Evolutionary conservation across 805 yeast genomes (phyloP), one percentile per base, ranked within the genome.

Genomic region (Ogataea sp.): DNA sequence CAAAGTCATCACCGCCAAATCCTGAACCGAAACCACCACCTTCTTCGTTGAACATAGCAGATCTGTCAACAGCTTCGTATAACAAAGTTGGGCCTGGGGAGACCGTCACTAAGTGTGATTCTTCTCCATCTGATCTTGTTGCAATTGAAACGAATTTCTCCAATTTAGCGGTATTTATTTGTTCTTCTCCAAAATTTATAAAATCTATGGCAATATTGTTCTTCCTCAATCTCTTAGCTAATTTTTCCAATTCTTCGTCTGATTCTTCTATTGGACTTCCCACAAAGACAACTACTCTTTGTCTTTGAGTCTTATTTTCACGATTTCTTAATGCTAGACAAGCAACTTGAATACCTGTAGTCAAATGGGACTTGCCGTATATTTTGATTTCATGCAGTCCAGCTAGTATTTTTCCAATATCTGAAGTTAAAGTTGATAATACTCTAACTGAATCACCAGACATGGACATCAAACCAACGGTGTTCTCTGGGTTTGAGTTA

Each of bases 321-420:
- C 98, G 86, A 65, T 90, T 97, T 58, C 89, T 93, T 56, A 90
- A 77, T 16, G 97, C 97, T 54, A 93, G 64, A 48, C 83, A 82
- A 13, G 97, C 97, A 45, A 93, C 95, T 64, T 89, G 96, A 50
- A 93, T 78, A 10, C 95, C 94, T 29, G 88, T 82, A 23, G 81
- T 67, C 42, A 93, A 70, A 54, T 87, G 84, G 30, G 68, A 60
- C 26, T 57, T 56, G 2, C 96, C 96, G 14, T 69, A 67, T 40
- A 93, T 78, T 48, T 73, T 75, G 25, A 81, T 80, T 34, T 83
- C 87, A 53, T 87, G 95, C 32, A 87, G 68, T 6, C 96, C 97
- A 18, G 85, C 68, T 46, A 89, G 68, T 39, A 93, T 74, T 59
- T 81, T 84, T 34, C 96, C 96, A 50, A 78, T 83, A 56, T 89